A percentile compares a stretch with the other conserved stretches of the same genome.
Evolutionary conservation across 208 protist species (phyloP).

Genomic region (Trypanosoma caninum): DNA sequence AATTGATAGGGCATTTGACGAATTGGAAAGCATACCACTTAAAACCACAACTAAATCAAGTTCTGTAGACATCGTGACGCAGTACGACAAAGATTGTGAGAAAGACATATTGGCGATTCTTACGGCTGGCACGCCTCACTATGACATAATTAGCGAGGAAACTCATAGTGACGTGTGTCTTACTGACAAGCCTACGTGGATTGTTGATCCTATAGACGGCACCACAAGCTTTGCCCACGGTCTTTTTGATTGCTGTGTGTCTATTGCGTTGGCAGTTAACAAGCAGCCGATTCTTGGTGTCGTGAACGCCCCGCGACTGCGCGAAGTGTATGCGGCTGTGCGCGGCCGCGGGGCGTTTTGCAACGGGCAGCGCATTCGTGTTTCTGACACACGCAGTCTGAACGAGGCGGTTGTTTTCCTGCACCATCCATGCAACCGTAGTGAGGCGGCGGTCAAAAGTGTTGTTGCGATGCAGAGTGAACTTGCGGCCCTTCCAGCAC

Average conservation of each 20-base stretch:
- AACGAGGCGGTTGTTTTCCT: slow-evolving; percentile 63
- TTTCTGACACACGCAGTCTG: slow-evolving; percentile 43
- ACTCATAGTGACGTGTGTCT: slow-evolving; percentile 32
- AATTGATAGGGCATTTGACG: slow-evolving; percentile 62
- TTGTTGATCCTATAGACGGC: slow-evolving; percentile 82
- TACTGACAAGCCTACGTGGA: slow-evolving; percentile 67
- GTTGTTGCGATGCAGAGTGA: slow-evolving; percentile 61
- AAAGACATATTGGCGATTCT: slow-evolving; percentile 71
- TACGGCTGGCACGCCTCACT: slow-evolving; percentile 46
- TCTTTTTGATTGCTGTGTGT: slow-evolving; percentile 83
- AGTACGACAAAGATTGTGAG: slow-evolving; percentile 76
- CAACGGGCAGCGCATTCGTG: slow-evolving; percentile 84
- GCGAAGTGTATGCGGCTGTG: slow-evolving; percentile 78
- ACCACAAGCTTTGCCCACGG: slow-evolving; percentile 81
- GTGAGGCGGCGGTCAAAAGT: slow-evolving; percentile 38
- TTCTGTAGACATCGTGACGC: slow-evolving; percentile 61
- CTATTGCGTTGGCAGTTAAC: slow-evolving; percentile 74
- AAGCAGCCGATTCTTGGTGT: slow-evolving; percentile 77
- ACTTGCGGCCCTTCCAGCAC: slow-evolving; percentile 58
- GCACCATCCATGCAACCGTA: slow-evolving; percentile 56
- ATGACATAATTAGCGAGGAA: slow-evolving; percentile 68
- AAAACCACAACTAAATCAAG: slow-evolving; percentile 42
- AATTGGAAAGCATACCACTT: slow-evolving; percentile 24
- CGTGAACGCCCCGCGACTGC: slow-evolving; percentile 63
- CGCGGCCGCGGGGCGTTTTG: slow-evolving; percentile 78